These are phyloP conservation scores for Cicer bijugum DNA, from an alignment of 306 rosid species.

Conservation along the genomic window DNA sequence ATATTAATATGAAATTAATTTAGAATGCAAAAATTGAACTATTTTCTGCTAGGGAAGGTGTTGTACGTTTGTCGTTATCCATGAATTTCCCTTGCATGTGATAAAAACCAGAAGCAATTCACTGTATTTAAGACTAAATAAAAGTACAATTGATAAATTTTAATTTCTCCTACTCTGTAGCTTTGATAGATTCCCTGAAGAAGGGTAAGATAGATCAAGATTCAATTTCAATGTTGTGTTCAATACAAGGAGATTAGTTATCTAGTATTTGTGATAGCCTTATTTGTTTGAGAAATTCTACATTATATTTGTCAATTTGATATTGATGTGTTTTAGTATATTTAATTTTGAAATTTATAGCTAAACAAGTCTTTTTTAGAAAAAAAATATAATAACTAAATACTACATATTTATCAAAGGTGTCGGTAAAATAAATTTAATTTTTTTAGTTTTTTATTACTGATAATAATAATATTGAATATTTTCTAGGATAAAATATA, in stretches of 20 bases:
- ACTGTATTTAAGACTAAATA: conserved; percentile 41
- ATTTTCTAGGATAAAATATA: too few relatives aligned
- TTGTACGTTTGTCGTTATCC: conserved; percentile 45
- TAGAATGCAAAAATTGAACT: conserved; percentile 5
- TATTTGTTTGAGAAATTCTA: conserved; percentile 33
- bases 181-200: background rate
- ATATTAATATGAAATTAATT: conserved; percentile 21
- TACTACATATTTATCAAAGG: too few relatives aligned
- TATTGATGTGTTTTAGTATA: too few relatives aligned
- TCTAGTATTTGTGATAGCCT: conserved; percentile 31
- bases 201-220: background rate
- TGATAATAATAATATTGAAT: too few relatives aligned
- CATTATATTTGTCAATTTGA: too few relatives aligned
- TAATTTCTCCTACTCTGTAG: conserved; percentile 6
- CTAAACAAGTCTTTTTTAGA: too few relatives aligned
- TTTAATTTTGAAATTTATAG: too few relatives aligned
- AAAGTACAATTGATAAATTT: conserved; percentile 39
- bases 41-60: conserved; percentile 25
- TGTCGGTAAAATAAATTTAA: too few relatives aligned
- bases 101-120: conserved; percentile 45
- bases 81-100: conserved; percentile 44
- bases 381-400: too few relatives aligned
- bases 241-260: conserved; percentile 16
- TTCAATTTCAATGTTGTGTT: conserved; percentile 31
- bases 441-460: too few relatives aligned